These are phyloP conservation scores for Mastigamoeba balamuthi DNA, from an alignment of 78 protist species.

Conservation along the genomic window DNA sequence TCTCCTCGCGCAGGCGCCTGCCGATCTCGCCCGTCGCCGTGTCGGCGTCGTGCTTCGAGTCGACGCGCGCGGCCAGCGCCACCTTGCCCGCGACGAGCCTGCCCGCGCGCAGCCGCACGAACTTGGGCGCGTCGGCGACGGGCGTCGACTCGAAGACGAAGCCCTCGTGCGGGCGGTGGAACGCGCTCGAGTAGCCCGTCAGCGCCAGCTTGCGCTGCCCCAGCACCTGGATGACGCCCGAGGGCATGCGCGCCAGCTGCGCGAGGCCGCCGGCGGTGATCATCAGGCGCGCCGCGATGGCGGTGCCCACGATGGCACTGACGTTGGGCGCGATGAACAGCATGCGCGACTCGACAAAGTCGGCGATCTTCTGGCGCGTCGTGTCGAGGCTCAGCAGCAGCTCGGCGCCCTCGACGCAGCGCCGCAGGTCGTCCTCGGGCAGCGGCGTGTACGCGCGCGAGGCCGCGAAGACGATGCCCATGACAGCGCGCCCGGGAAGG, in stretches of 20 bases:
- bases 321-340: slow-evolving; percentile 69
- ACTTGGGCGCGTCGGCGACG: slow-evolving; percentile 24
- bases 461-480: slow-evolving; percentile 13
- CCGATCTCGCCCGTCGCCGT: slow-evolving; percentile 31
- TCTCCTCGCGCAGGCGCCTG: slow-evolving; percentile 19
- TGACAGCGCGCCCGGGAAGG: slow-evolving; percentile 12
- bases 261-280: slow-evolving; percentile 68
- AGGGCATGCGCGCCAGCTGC: slow-evolving; percentile 53
- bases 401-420: neutral
- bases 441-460: slow-evolving; percentile 2
- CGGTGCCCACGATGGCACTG: slow-evolving; percentile 46
- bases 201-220: slow-evolving; percentile 35
- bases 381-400: neutral
- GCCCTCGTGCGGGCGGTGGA: slow-evolving; percentile 45
- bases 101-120: slow-evolving; percentile 13
- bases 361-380: neutral
- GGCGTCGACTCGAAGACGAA: slow-evolving; percentile 38
- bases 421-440: neutral
- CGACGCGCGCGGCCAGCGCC: slow-evolving; percentile 31
- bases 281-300: slow-evolving; percentile 65
- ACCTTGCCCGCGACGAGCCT: slow-evolving; percentile 31
- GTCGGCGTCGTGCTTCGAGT: slow-evolving; percentile 18
- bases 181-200: slow-evolving; percentile 44
- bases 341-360: slow-evolving; percentile 73
- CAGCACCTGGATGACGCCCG: slow-evolving; percentile 49